Evolutionary conservation across 352 stramenopile species (phyloP).

Genomic region (Phytophthora sp.): DNA sequence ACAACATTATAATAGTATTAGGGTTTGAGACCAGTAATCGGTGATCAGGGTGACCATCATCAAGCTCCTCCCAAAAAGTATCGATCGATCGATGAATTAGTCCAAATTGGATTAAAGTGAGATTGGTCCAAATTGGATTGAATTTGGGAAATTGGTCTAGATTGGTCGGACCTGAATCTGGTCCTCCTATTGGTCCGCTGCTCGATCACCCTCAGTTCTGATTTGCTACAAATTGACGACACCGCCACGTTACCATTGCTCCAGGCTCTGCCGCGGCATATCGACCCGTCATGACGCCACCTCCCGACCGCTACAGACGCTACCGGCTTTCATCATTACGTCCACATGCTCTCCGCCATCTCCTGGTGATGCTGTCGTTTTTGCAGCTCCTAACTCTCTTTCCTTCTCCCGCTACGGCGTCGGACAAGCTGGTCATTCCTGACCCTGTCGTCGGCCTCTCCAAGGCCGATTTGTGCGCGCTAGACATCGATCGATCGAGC

Average conservation of each 20-base stretch:
- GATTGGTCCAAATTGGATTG: no score
- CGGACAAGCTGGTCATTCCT: slow-evolving; percentile 8
- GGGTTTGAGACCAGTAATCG: no score
- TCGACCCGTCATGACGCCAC: slow-evolving; percentile 6
- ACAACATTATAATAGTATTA: no score
- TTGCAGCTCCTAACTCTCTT: slow-evolving; percentile 16
- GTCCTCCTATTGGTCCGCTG: slow-evolving; percentile 2
- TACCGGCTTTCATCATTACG: neutral
- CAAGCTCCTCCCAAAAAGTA: no score
- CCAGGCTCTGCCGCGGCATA: no score
- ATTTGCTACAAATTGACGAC: slow-evolving; percentile 13
- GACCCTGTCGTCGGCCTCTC: slow-evolving; percentile 24
- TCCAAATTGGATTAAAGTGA: no score
- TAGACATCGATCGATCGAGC: slow-evolving; percentile 52
- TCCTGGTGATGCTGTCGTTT: slow-evolving; percentile 2
- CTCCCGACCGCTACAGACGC: neutral
- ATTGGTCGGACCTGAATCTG: no score
- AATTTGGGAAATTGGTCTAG: no score
- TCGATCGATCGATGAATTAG: no score
- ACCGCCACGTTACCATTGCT: no score
- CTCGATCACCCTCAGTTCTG: slow-evolving; percentile 4
- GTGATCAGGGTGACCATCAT: no score
- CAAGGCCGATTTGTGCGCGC: slow-evolving; percentile 61
- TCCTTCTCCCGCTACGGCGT: neutral
- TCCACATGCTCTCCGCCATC: neutral